Evolutionary conservation across 768 basidiomycete genomes (phyloP), one percentile per base, ranked within the genome.

Genomic region (Phanerochaete sordida): DNA sequence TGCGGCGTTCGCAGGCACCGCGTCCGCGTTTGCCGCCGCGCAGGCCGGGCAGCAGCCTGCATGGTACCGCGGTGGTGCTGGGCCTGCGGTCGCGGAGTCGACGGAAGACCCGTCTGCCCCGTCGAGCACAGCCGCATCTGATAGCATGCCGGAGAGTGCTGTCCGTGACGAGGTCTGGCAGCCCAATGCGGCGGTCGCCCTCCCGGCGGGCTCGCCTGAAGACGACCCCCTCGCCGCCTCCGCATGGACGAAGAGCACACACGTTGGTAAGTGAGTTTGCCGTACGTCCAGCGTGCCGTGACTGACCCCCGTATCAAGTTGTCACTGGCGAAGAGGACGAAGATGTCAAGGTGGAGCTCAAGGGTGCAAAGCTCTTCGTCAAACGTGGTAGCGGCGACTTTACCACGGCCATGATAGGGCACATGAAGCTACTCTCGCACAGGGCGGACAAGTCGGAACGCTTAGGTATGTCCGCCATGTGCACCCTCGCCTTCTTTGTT

Each of bases 321-420:
- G 26, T 79, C 33, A 89, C 86, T 1, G 87, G 87, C 11, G 87
- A 90, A 65, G 87, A 90, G 67, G 77, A 81, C 49, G 87, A 90
- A 70, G 74, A 77, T 11, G 75, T 83, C 9, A 70, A 76, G 62
- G 68, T 81, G 49, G 86, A 87, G 63, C 74, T 86, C 60, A 86
- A 83, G 63, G 82, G 84, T 44, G 81, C 80, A 39, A 86, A 83
- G 65, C 75, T 88, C 23, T 88, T 81, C 64, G 66, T 81, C 44
- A 85, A 84, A 62, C 79, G 84, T 3, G 84, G 84, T 12, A 59
- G 59, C 30, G 79, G 78, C 59, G 78, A 82, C 21, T 89, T 86
- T 67, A 77, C 80, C 24, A 81, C 82, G 35, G 85, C 84, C 2
- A 83, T 88, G 68, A 68, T 78, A 11, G 87, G 87, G 0, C 81